Evolutionary conservation across 78 protist genomes (phyloP).

Genomic region (Dictyostelium capitatum): DNA sequence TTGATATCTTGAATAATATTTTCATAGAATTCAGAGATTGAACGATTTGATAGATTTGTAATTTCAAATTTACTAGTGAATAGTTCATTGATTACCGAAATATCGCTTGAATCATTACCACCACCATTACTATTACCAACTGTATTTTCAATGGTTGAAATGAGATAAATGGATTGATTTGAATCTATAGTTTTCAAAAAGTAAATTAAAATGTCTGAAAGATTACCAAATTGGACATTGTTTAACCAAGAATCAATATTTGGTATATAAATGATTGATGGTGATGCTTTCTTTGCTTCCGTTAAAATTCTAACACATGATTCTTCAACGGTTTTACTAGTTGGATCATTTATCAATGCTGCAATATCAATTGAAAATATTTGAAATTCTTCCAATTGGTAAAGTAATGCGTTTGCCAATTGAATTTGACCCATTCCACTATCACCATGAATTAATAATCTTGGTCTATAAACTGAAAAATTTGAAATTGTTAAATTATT

Average conservation of each 20-base stretch:
- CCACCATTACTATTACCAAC: not conserved
- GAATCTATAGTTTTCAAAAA: slow-evolving; percentile 39
- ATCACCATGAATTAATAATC: slow-evolving; percentile 61
- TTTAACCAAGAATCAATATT: slow-evolving; percentile 51
- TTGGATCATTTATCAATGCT: slow-evolving; percentile 42
- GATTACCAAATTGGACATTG: slow-evolving; percentile 14
- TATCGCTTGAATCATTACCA: not conserved
- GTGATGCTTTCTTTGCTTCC: slow-evolving; percentile 65
- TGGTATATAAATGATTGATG: slow-evolving; percentile 66
- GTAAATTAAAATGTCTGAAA: slow-evolving; percentile 19
- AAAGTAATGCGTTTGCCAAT: slow-evolving; percentile 60
- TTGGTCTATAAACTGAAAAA: slow-evolving; percentile 71
- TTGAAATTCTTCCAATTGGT: slow-evolving; percentile 67
- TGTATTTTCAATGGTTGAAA: slow-evolving; percentile 44
- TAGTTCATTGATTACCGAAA: not conserved
- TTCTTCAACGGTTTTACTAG: slow-evolving; percentile 68
- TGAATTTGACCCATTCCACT: slow-evolving; percentile 65
- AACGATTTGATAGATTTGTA: not conserved
- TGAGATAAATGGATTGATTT: slow-evolving; percentile 38
- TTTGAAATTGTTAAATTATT: slow-evolving; percentile 14
- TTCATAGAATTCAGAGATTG: not conserved
- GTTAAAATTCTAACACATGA: slow-evolving; percentile 51
- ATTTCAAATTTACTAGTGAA: slow-evolving; percentile 1
- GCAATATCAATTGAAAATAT: slow-evolving; percentile 49
- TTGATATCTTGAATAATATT: slow-evolving; percentile 21